Evolutionary conservation across 2,329 filamentous ascomycete species (phyloP).

Genomic region (Mariannaea sp.): DNA sequence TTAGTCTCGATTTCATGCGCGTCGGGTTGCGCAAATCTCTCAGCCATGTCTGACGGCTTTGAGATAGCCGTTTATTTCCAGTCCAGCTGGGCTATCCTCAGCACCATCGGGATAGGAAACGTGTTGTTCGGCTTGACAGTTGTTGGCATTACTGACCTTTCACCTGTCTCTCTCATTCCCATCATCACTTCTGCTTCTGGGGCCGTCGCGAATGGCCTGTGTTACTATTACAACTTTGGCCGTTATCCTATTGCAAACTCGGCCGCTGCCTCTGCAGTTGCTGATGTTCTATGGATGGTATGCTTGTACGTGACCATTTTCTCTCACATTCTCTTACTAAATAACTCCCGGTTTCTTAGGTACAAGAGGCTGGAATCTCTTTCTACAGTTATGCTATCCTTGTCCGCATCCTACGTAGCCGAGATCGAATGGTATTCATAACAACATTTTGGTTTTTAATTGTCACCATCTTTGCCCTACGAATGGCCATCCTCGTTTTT

Average conservation of each 20-base stretch:
- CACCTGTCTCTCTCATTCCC: slow-evolving; percentile 40
- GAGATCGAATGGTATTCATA: slow-evolving; percentile 49
- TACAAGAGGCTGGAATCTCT: slow-evolving; percentile 49
- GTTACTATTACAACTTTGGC: slow-evolving; percentile 46
- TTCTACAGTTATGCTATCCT: slow-evolving; percentile 58
- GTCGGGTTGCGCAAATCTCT: background rate
- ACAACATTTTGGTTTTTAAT: slow-evolving; percentile 62
- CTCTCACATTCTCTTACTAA: background rate
- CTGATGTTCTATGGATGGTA: slow-evolving; percentile 49
- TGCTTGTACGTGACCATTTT: background rate
- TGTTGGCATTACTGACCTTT: slow-evolving; percentile 44
- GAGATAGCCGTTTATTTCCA: slow-evolving; percentile 43
- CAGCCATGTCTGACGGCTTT: slow-evolving; percentile 7
- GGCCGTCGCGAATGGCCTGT: slow-evolving; percentile 47
- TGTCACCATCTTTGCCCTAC: slow-evolving; percentile 54
- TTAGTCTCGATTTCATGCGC: background rate
- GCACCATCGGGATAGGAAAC: slow-evolving; percentile 46
- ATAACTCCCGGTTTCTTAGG: slow-evolving; percentile 27
- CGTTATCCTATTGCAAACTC: slow-evolving; percentile 6
- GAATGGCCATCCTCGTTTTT: slow-evolving; percentile 45
- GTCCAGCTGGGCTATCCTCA: slow-evolving; percentile 50
- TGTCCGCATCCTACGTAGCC: slow-evolving; percentile 53
- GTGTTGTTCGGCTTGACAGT: slow-evolving; percentile 45
- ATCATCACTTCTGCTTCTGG: slow-evolving; percentile 44
- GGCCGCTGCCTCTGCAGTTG: slow-evolving; percentile 44